These are phyloP conservation scores for Fraxinus excelsior DNA, from an alignment of 257 asterid genomes.

Conservation along the genomic window DNA sequence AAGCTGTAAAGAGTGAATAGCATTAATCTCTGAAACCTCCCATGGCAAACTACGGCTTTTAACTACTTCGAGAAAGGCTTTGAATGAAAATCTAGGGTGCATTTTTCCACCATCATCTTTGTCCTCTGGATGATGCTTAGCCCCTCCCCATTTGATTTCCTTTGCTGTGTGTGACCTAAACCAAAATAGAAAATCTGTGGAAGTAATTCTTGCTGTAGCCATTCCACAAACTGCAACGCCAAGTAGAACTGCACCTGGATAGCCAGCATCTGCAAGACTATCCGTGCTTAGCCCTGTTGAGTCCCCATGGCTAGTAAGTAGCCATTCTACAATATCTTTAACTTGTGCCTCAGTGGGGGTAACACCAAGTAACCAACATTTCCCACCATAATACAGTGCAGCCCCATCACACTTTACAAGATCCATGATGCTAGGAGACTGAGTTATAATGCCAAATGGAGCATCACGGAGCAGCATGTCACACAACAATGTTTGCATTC, in stretches of 20 bases:
- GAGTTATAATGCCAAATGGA: conserved; percentile 52
- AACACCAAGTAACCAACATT: conserved; percentile 50
- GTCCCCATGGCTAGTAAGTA: conserved; percentile 45
- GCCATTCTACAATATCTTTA: conserved; percentile 55
- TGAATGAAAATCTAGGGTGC: conserved; percentile 62
- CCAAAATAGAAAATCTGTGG: conserved; percentile 54
- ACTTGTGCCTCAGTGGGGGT: conserved; percentile 54
- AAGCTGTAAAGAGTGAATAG: conserved; percentile 63
- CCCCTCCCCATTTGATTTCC: conserved; percentile 71
- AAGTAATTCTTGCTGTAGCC: conserved; percentile 55
- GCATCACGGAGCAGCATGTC: conserved; percentile 67
- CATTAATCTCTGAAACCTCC: conserved; percentile 63
- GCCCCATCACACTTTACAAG: conserved; percentile 70
- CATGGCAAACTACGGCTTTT: conserved; percentile 54
- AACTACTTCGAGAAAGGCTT: conserved; percentile 57
- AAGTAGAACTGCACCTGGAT: conserved; percentile 53
- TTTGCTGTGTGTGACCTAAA: conserved; percentile 61
- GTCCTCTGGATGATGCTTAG: conserved; percentile 64
- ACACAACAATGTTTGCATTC: conserved; percentile 57
- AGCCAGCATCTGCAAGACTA: conserved; percentile 59
- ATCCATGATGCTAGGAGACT: conserved; percentile 58
- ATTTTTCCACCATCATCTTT: conserved; percentile 55
- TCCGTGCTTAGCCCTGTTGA: conserved; percentile 70
- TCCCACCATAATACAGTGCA: conserved; percentile 53
- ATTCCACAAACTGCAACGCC: conserved; percentile 68